Percentiles rank a stretch among this genome's conserved stretches.
Conservation (phyloP, 805 yeast species). For the Candida loeiensis region DNA sequence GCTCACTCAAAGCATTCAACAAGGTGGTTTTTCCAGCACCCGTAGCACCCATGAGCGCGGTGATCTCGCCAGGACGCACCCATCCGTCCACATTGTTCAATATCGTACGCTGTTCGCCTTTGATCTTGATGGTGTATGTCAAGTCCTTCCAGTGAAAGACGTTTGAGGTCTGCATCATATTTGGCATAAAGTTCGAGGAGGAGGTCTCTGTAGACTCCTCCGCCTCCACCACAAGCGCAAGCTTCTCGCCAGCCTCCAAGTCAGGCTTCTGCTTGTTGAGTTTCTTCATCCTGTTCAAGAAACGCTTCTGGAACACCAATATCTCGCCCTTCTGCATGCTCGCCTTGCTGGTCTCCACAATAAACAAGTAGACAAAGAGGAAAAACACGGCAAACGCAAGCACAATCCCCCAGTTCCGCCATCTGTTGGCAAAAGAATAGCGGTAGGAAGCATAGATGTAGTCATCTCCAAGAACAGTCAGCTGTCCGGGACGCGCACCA, state of each 20-base stretch:
- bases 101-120: constrained; percentile 22
- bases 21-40: constrained; percentile 63
- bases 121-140: constrained; percentile 19
- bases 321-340: constrained; percentile 29
- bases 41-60: constrained; percentile 63
- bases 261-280: constrained; percentile 12
- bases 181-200: no score
- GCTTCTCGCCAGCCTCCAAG: constrained; percentile 13
- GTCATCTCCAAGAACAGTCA: constrained; percentile 23
- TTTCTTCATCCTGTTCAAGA: constrained; percentile 41
- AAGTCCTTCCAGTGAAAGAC: constrained; percentile 22
- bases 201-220: no score
- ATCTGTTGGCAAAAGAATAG: constrained; percentile 35
- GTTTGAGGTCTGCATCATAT: constrained; percentile 14
- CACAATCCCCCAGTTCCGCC: constrained; percentile 65
- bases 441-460: constrained; percentile 38
- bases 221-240: neutral
- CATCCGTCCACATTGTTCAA: constrained; percentile 31
- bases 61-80: constrained; percentile 49
- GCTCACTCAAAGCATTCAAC: constrained; percentile 50
- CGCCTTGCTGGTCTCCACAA: constrained; percentile 45
- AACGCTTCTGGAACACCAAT: constrained; percentile 52
- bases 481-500: constrained; percentile 20
- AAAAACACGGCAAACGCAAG: constrained; percentile 55
- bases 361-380: constrained; percentile 46